Base-by-base conservation (phyloP, 2,329 filamentous ascomycete species). In the Pyrenophora teres region DNA sequence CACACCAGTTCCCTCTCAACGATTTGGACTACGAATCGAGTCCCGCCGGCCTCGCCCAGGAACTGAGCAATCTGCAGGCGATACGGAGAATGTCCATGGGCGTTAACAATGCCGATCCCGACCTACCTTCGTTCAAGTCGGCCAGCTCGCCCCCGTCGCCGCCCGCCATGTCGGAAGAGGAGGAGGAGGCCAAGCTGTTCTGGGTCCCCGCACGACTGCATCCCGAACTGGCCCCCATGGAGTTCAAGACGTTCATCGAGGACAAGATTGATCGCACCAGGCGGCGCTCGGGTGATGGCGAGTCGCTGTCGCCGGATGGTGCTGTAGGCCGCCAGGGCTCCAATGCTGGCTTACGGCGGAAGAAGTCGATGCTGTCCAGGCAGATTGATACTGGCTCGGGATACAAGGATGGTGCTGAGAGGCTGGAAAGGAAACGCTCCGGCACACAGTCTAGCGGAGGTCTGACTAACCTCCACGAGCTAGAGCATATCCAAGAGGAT, bases 181-280 rank as follows among this genome's bases (percentile, higher is more conserved):
- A 92, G 70, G 88, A 92, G 64, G 93, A 97, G 6, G 92, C 92
- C 2, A 84, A 92, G 56, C 77, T 97, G 52, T 89, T 97, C 60
- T 99, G 94, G 94, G 94, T 99, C 5, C 94, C 94, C 4, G 94
- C 94, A 19, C 86, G 92, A 52, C 83, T 99, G 23, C 94, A 99
- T 66, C 94, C 94, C 0, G 94, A 99, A 74, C 80, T 99, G 41
- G 94, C 94, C 2, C 94, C 94, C 1, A 92, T 89, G 68, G 94
- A 97, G 64, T 99, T 97, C 80, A 97, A 96, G 74, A 93, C 88
- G 1, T 99, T 97, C 63, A 83, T 99, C 2, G 93, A 99, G 67
- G 95, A 92, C 57, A 87, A 92, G 68, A 90, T 97, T 10, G 89
- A 96, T 63, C 88, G 90, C 31, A 96, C 97, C 63, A 87, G 91